These are phyloP conservation scores for Salvia miltiorrhiza DNA, from an alignment of 257 asterid genomes.

Conservation along the genomic window DNA sequence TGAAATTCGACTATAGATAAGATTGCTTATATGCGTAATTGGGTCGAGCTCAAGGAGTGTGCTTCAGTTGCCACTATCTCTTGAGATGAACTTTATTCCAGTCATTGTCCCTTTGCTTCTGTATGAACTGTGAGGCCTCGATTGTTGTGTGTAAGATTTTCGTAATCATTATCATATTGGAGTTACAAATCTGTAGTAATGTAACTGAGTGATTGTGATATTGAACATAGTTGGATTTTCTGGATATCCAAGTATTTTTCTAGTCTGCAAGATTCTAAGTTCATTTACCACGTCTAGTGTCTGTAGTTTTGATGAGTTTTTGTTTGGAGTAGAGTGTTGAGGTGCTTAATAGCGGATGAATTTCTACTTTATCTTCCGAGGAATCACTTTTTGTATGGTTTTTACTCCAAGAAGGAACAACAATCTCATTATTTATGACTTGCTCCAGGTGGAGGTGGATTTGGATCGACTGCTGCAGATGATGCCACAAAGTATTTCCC, in stretches of 20 bases:
- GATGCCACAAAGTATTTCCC: slow-evolving; percentile 82
- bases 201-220: too few species aligned
- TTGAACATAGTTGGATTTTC: not conserved
- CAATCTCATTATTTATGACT: slow-evolving; percentile 17
- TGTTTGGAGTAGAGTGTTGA: not conserved
- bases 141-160: too few species aligned
- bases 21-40: not conserved
- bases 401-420: not conserved
- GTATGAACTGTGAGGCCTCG: too few species aligned
- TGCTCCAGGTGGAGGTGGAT: slow-evolving; percentile 62
- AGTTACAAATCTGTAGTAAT: too few species aligned
- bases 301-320: not conserved
- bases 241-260: not conserved
- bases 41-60: too few species aligned
- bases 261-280: not conserved
- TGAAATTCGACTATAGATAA: not conserved
- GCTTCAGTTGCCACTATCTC: too few species aligned
- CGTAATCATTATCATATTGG: too few species aligned
- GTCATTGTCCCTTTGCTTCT: too few species aligned
- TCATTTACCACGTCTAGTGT: not conserved
- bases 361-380: not conserved
- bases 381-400: not conserved
- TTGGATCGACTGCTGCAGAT: slow-evolving; percentile 53
- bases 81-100: too few species aligned
- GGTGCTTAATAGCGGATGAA: not conserved